Percentiles rank a stretch among this genome's conserved stretches.
Evolutionary conservation across 1,284 basidiomycete genomes (phyloP).

Genomic region (Sporisorium exsertum): DNA sequence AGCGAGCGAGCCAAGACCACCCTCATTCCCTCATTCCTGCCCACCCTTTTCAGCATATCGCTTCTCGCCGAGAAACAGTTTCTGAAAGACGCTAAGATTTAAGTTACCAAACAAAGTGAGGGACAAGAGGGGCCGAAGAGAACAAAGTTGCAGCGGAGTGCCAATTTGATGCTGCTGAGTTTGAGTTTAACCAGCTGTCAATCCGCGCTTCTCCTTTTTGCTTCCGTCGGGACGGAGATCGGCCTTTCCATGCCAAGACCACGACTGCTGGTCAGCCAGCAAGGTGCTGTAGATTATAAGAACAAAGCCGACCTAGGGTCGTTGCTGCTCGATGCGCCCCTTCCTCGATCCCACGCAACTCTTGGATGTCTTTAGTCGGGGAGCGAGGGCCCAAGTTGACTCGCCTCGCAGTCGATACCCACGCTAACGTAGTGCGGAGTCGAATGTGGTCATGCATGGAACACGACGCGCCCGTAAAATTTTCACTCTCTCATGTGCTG

Average conservation of each 20-base stretch:
- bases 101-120: background rate
- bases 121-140: background rate
- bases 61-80: background rate
- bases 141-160: constrained; percentile 9
- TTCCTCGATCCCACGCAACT: too few species aligned
- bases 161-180: background rate
- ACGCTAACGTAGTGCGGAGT: too few species aligned
- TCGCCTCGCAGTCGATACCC: too few species aligned
- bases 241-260: background rate
- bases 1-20: constrained; percentile 6
- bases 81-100: too few species aligned
- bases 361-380: too few species aligned
- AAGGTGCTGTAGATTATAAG: too few species aligned
- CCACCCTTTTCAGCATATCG: background rate
- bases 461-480: too few species aligned
- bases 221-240: background rate
- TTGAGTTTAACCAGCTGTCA: constrained; percentile 8
- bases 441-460: too few species aligned
- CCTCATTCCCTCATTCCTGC: background rate
- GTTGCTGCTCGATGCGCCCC: background rate
- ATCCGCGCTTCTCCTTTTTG: background rate
- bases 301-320: background rate
- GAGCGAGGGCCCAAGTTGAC: too few species aligned
- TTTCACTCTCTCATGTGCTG: too few species aligned
- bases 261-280: background rate